Conservation (phyloP, 768 basidiomycete genomes). For the Pisolithus albus region DNA sequence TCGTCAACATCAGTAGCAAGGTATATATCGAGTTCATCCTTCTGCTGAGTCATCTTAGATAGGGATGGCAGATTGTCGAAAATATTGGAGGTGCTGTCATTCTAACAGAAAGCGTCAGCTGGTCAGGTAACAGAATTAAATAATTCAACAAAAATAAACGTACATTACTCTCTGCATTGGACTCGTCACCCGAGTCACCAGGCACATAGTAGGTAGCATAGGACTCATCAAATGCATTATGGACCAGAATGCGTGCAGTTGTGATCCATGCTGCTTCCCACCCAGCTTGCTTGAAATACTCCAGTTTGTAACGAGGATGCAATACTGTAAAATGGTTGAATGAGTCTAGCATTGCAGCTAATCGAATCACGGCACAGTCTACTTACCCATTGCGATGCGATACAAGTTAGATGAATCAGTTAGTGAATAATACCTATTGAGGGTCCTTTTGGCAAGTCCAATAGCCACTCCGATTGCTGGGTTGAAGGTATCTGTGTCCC, state of each 20-base stretch:
- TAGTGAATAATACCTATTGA: too few species aligned
- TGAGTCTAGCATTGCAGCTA: too few species aligned
- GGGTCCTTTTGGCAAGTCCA: too few species aligned
- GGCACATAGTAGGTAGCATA: not conserved
- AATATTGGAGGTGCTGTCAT: not conserved
- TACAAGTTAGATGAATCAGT: too few species aligned
- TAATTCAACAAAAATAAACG: too few species aligned
- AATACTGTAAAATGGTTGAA: slow-evolving; percentile 16
- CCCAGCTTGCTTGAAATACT: slow-evolving; percentile 21
- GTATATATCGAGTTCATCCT: not conserved
- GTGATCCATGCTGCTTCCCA: slow-evolving; percentile 24
- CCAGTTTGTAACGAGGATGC: slow-evolving; percentile 24
- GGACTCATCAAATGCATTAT: not conserved
- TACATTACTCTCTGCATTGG: not conserved
- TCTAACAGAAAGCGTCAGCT: not conserved
- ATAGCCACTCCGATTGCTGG: not conserved
- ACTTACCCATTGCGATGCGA: too few species aligned
- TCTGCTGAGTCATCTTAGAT: not conserved
- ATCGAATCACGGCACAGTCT: too few species aligned
- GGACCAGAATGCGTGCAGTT: slow-evolving; percentile 12
- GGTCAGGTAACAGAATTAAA: too few species aligned
- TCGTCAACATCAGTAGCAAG: not conserved
- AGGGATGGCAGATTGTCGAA: slow-evolving; percentile 2
- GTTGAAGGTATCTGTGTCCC: not conserved
- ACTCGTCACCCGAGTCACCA: not conserved